These are phyloP conservation scores for Pyricularia sp. DNA, from an alignment of 2,329 filamentous ascomycete genomes.

Conservation along the genomic window DNA sequence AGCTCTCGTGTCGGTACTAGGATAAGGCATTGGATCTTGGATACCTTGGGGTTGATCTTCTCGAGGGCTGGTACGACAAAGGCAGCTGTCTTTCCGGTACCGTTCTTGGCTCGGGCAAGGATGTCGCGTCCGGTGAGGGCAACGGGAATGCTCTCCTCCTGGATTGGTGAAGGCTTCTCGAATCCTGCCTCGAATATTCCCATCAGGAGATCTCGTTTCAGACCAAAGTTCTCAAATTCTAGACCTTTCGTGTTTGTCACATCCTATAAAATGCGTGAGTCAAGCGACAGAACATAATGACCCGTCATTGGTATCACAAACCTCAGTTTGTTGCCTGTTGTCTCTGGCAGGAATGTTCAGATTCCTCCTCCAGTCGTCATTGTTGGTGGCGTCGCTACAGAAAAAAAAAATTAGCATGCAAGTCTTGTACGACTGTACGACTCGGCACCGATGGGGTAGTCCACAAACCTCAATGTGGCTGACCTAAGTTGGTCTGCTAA, in stretches of 20 bases:
- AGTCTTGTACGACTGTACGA: neutral
- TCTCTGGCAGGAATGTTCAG: slow-evolving; percentile 64
- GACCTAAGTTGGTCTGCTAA: slow-evolving; percentile 41
- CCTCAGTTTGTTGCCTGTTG: slow-evolving; percentile 69
- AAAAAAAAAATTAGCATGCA: slow-evolving; percentile 11
- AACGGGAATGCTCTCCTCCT: slow-evolving; percentile 97
- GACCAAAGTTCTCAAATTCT: slow-evolving; percentile 92
- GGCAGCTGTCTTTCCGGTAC: slow-evolving; percentile 94
- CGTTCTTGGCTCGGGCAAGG: slow-evolving; percentile 92
- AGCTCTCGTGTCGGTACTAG: slow-evolving; percentile 94
- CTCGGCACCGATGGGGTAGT: neutral
- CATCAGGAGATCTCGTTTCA: slow-evolving; percentile 94
- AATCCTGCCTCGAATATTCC: slow-evolving; percentile 98
- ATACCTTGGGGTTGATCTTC: slow-evolving; percentile 90
- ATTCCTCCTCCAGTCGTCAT: slow-evolving; percentile 61
- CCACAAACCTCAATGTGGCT: slow-evolving; percentile 27
- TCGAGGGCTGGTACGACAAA: slow-evolving; percentile 94
- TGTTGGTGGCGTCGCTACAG: slow-evolving; percentile 31
- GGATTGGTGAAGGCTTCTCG: slow-evolving; percentile 95
- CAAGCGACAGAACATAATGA: neutral
- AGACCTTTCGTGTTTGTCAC: slow-evolving; percentile 95
- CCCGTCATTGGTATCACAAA: slow-evolving; percentile 19
- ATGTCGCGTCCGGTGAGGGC: slow-evolving; percentile 92
- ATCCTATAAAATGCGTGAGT: slow-evolving; percentile 46
- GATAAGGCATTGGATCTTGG: slow-evolving; percentile 92